phyloP scores from a whole-genome alignment of 257 asterid genomes.

The Knoxia roxburghii region DNA sequence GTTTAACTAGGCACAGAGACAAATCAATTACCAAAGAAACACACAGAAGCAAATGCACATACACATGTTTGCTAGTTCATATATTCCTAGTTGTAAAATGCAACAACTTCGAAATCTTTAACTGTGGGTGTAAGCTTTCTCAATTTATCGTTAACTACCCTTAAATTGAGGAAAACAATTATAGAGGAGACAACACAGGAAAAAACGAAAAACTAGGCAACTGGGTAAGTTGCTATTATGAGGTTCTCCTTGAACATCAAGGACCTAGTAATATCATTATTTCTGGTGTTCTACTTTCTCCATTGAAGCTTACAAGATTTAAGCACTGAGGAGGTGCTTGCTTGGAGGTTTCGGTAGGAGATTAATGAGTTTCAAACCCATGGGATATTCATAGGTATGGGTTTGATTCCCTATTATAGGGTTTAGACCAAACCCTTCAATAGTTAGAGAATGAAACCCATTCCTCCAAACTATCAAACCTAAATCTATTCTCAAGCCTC shows the following conservation, averaged over 20 bases:
- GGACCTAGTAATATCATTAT: not conserved
- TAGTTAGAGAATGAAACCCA: too few species aligned
- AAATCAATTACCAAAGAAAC: too few species aligned
- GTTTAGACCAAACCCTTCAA: too few species aligned
- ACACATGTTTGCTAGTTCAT: not conserved
- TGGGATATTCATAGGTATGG: too few species aligned
- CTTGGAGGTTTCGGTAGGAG: too few species aligned
- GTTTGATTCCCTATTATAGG: too few species aligned
- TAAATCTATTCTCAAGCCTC: too few species aligned
- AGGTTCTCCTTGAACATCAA: not conserved
- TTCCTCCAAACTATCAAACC: too few species aligned
- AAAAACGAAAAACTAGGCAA: not conserved
- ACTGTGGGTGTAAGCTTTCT: not conserved
- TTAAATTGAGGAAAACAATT: not conserved
- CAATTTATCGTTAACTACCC: not conserved
- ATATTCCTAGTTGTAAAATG: not conserved
- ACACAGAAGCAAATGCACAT: not conserved
- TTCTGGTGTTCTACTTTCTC: too few species aligned
- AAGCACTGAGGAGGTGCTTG: too few species aligned
- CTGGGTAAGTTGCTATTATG: not conserved
- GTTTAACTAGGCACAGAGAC: not conserved
- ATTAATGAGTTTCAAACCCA: too few species aligned
- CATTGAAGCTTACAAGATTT: too few species aligned
- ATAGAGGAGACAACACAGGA: not conserved
- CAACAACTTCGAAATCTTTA: not conserved